These are phyloP conservation scores for Madurella mycetomatis DNA, from an alignment of 2,329 filamentous ascomycete genomes.

Conservation along the genomic window DNA sequence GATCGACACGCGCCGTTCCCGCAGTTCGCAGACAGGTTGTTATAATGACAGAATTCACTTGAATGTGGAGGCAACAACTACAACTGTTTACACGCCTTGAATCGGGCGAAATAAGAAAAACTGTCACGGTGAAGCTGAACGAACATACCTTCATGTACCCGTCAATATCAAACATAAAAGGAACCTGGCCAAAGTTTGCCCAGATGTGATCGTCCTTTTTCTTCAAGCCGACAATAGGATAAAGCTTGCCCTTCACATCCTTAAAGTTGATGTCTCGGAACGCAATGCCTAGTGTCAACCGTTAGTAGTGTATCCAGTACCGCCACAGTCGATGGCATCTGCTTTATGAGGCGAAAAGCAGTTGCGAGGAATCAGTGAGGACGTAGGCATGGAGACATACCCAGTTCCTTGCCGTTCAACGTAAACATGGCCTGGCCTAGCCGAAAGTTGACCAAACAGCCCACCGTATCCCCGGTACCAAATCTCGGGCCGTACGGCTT, in stretches of 20 bases:
- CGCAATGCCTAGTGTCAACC: conserved; percentile 54
- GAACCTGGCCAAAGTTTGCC: conserved; percentile 65
- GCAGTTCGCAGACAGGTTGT: neutral
- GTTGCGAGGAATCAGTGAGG: neutral
- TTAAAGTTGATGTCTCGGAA: conserved; percentile 65
- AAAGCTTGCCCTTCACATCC: conserved; percentile 53
- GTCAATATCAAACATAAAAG: conserved; percentile 90
- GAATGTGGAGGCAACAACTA: no score
- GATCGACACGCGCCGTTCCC: neutral
- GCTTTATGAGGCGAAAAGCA: neutral
- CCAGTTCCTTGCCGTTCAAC: conserved; percentile 56
- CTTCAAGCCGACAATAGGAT: conserved; percentile 62
- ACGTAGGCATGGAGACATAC: conserved; percentile 34
- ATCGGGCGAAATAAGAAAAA: neutral
- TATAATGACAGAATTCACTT: neutral
- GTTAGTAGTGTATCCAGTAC: conserved; percentile 23
- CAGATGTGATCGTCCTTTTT: conserved; percentile 57
- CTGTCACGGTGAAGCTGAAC: neutral
- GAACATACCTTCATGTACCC: conserved; percentile 67
- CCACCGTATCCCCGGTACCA: conserved; percentile 54
- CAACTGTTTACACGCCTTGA: no score
- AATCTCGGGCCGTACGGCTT: conserved; percentile 56
- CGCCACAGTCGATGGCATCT: neutral
- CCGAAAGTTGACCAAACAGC: conserved; percentile 63
- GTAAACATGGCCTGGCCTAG: conserved; percentile 64